These are phyloP conservation scores for Verticillium longisporum DNA, from an alignment of 2,329 filamentous ascomycete species.

Conservation along the genomic window DNA sequence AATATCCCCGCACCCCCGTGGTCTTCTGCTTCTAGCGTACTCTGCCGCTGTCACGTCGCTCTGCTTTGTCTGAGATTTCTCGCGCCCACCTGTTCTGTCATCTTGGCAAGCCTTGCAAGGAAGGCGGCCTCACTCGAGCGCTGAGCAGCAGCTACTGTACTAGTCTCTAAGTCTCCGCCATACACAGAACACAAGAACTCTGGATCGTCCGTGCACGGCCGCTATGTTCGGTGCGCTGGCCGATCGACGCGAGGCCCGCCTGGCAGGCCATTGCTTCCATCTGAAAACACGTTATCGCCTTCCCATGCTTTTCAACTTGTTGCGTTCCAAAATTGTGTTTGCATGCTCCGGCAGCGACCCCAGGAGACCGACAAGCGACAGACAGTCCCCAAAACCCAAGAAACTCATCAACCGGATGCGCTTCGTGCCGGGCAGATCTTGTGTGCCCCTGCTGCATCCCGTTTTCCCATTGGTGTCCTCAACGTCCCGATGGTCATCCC, in stretches of 20 bases:
- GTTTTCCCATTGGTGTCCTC: neutral
- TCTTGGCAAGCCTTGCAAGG: neutral
- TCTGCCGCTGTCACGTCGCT: neutral
- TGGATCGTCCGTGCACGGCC: neutral
- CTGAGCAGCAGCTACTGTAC: neutral
- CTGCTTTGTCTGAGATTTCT: neutral
- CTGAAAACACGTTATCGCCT: neutral
- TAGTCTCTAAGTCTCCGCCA: neutral
- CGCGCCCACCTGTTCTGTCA: neutral
- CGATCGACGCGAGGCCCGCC: neutral
- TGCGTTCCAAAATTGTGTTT: neutral
- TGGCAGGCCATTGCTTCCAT: neutral
- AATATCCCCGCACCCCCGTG: neutral
- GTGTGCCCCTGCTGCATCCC: neutral
- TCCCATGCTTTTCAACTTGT: neutral
- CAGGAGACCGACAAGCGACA: neutral
- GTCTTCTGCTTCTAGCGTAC: neutral
- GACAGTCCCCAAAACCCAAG: neutral
- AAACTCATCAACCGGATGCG: neutral
- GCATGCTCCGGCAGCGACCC: neutral
- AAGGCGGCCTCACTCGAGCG: neutral
- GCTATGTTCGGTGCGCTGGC: neutral
- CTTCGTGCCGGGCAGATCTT: neutral
- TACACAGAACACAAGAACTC: neutral
- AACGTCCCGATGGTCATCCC: neutral